Evolutionary conservation across 768 basidiomycete genomes (phyloP), one percentile per base, ranked within the genome.

Genomic region (Psilocybe subaeruginosa): DNA sequence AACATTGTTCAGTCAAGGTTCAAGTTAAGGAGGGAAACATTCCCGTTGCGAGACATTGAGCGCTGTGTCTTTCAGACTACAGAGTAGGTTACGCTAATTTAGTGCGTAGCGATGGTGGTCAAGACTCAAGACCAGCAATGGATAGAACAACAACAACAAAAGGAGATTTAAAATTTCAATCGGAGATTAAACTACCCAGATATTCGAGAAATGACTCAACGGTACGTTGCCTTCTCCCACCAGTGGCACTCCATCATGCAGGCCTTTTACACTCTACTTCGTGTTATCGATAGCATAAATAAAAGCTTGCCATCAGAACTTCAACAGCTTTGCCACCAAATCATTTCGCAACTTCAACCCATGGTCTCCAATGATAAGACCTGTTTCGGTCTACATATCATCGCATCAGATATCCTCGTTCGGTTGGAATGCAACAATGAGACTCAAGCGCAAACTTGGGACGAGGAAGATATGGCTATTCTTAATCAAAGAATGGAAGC

Each of bases 391-490:
- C 43, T 57, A 8, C 35, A 52, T 39, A 41, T 39, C 16, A 16
- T 60, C 46, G 54, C 45, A 3, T 60, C 59, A 8, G 59, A 60
- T 30, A 14, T 60, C 6, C 53, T 60, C 11, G 46, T 60, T n/a
- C 59, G 59, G 8, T 29, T 54, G 33, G 59, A 60, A 14, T 30
- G 23, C 30, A 31, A 33, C 33, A 23, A 23, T 43, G 37, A 41
- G 16, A 5, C 4, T 23, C 12, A 37, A 46, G 7, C 47, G 11
- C 6, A 37, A 8, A 41, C 50, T 17, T 60, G 59, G 53, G 5
- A 52, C 7, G 59, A 60, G n/a, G 53, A 60, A n/a, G 45, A 60
- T 54, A 31, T 60, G 35, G 9, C 41, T 16, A 41, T 55, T n/a
- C 53, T 60, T 3, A 39, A 55, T 4, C 53, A 54, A 14, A 53